Conservation (phyloP, 441 rosid species). For the Populus hybrid region DNA sequence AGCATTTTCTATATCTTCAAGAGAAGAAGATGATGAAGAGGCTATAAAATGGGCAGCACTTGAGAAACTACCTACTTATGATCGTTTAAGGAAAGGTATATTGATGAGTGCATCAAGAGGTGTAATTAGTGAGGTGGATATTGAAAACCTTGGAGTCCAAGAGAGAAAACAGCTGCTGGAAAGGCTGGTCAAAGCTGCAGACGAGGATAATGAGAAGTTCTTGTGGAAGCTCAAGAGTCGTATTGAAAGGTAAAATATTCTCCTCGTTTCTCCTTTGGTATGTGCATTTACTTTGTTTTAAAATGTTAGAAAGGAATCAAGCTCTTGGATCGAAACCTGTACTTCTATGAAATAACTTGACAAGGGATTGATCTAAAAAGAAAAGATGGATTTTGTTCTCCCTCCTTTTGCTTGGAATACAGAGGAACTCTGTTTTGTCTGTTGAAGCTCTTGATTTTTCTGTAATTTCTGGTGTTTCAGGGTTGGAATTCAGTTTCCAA, state of each 20-base stretch:
- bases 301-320: neutral
- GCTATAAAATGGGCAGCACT: conserved; percentile 67
- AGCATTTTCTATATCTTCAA: conserved; percentile 43
- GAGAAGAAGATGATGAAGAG: conserved; percentile 64
- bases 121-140: conserved; percentile 35
- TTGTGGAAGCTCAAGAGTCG: conserved; percentile 58
- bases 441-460: neutral
- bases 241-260: conserved; percentile 40
- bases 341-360: neutral
- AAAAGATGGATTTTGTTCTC: neutral
- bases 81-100: conserved; percentile 57
- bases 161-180: conserved; percentile 47
- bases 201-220: conserved; percentile 61
- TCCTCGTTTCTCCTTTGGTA: neutral
- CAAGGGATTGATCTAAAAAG: neutral
- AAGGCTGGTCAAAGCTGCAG: conserved; percentile 45
- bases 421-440: too few relatives aligned
- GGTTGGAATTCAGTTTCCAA: conserved; percentile 60
- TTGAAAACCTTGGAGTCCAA: conserved; percentile 37
- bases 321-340: too few relatives aligned
- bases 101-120: conserved; percentile 33
- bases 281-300: neutral
- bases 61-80: conserved; percentile 59
- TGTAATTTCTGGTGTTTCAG: conserved; percentile 23
- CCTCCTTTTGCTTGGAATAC: neutral